Base-by-base conservation (phyloP, 306 rosid species). In the Elaeagnus macrophylla region DNA sequence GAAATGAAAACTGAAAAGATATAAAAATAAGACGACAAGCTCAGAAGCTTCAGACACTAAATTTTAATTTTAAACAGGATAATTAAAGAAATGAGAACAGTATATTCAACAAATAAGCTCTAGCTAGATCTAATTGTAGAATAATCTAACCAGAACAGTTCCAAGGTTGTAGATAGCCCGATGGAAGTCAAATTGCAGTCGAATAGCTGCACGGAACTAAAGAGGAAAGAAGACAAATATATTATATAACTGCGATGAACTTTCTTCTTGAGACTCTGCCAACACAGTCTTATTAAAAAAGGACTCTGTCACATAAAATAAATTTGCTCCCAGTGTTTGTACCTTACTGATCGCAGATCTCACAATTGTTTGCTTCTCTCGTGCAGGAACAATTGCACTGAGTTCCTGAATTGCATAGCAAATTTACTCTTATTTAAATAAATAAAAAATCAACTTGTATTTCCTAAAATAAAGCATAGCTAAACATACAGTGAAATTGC, bases 91-190 rank as follows among this genome's bases (percentile, higher is more conserved):
- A 25, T 25, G 32, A 25, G 4, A 25, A 25, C 32, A 25, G 32
- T 5, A 25, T 5, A 25, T 25, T 25, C 32, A 25, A 25, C 32
- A 25, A 25, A 25, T 5, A 25, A 25, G 32, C 32, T 25, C 32
- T 25, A 25, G 32, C 1, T 41, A 68, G 4, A 49, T 48, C 54
- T 60, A 65, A 67, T 44, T 68, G 58, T 39, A 41, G 49, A 56
- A 72, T 38, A 68, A 70, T 76, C 80, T 73, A 8, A 91, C 99
- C 96, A 93, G 77, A 67, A 93, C 99, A 71, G 99, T 93, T 70
- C 99, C 99, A 61, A 93, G 96, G 68, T 87, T 93, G 87, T 93
- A 93, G 66, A 93, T 87, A 65, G 99, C 99, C 68, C 99, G 86
- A 76, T 93, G 96, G 74, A 93, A 93, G 77, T 93, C 99, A 80